Conservation (phyloP, 176 grass and related monocot genomes). For the Leersia perrieri region DNA sequence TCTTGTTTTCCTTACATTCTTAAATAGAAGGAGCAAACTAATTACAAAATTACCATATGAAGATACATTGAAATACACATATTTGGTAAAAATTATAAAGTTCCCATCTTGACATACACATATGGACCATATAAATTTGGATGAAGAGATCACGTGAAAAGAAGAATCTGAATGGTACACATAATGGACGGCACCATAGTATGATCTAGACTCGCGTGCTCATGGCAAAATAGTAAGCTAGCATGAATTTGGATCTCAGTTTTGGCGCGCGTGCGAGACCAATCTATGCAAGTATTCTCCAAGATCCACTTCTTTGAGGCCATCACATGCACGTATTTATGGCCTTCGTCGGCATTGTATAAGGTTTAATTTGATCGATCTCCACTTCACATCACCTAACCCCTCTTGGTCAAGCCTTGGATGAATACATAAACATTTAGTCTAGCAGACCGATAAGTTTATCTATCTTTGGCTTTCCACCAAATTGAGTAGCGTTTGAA, state of each 20-base stretch:
- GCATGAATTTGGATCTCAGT: not conserved
- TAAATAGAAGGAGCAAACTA: no score
- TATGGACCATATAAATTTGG: not conserved
- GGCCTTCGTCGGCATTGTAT: constrained; percentile 36
- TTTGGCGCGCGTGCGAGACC: not conserved
- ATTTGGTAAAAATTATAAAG: no score
- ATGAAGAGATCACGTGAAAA: not conserved
- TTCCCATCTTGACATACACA: not conserved
- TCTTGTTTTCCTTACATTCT: no score
- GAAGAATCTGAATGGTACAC: not conserved
- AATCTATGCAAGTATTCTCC: not conserved
- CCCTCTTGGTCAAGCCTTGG: constrained; percentile 41
- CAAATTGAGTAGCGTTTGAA: not conserved
- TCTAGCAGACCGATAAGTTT: constrained; percentile 21
- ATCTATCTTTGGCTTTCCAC: constrained; percentile 24
- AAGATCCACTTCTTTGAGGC: constrained; percentile 1
- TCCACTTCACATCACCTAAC: constrained; percentile 16
- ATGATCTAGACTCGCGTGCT: not conserved
- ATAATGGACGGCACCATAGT: not conserved
- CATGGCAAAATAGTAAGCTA: not conserved
- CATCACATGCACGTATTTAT: constrained; percentile 40
- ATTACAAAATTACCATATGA: no score
- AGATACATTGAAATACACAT: not conserved
- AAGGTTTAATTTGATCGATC: constrained; percentile 15
- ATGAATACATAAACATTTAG: constrained; percentile 37